Base-by-base conservation (phyloP, 371 early-diverging fungal genomes). In the Lichtheimia corymbifera region DNA sequence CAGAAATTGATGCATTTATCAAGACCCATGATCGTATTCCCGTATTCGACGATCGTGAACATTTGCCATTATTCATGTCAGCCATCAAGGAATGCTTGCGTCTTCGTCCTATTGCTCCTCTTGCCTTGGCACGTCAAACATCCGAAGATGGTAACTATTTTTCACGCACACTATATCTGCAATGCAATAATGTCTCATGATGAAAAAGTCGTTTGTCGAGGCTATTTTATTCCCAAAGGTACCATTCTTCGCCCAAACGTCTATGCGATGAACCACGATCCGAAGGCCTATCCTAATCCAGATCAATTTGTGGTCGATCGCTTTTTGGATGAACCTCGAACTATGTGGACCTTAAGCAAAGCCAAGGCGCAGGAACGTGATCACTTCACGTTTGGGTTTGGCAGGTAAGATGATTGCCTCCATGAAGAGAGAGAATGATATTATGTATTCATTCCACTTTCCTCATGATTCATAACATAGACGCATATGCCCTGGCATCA, bases 31-130 rank as follows among this genome's bases (percentile, higher is more conserved):
- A 20, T 18, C 20, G 61, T 7, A 42, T 71, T 4, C 71, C 70
- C 4, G 40, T 27, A 13, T 66, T 59, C 40, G 17, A 50, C 6
- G 59, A 64, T 7, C 60, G 65, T 20, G 63, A 62, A 14, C 6
- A 22, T 0, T 14, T 65, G 7, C 70, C 63, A 35, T 65, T 55
- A 24, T 17, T 51, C 24, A 44, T 57, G 12, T 58, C 63, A 28
- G 61, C 57, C 0, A 59, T 59, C 41, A 62, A 54, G 44, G 70
- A 69, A 28, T 59, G 63, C 20, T 17, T 69, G 53, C 59, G 70
- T 14, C 55, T 53, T 20, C 53, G 65, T 11, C 65, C 61, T 11
- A 53, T 53, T 6, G 30, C 45, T 0, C 14, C 14, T 0, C 54
- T 65, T 30, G 62, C 59, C 4, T 20, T 64, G 15, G 45, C 57